Evolutionary conservation across 495 filamentous ascomycete species (phyloP), one percentile per base, ranked within the genome.

Genomic region (Cercophora scortea): DNA sequence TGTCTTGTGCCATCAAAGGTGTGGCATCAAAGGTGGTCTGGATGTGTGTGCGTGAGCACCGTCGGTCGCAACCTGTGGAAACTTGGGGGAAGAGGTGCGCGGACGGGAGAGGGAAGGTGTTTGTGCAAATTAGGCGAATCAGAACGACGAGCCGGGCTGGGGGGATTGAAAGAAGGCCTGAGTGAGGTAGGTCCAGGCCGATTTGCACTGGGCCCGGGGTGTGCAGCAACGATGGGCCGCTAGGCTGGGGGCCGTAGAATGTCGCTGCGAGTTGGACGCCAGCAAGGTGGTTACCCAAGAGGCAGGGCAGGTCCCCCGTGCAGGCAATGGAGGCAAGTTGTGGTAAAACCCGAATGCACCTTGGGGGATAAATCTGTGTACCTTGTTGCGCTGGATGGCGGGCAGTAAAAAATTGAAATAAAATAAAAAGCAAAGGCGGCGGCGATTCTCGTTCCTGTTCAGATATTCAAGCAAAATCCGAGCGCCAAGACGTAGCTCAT

Each of bases 121-220:
- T 65, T 63, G 64, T 51, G 32, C 48, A 54, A 63, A 63, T 65
- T 60, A 54, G 62, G 43, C 58, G 57, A 67, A 67, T 63, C 65
- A 62, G 66, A 51, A 41, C 13, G 36, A 10, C 8, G 36, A 38
- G 36, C 36, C 8, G 36, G 9, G 9, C 13, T 2, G 36, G 36
- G 36, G 9, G 36, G 10, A 38, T 13, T 13, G 13, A 38, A 13
- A 10, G 36, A 13, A 5, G 5, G 25, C 25, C 25, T 25, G 25
- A 25, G 25, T 25, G 25, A 25, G 25, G 25, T 25, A 25, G 25
- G 25, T 25, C 36, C 36, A 42, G 53, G 36, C 48, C 47, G 48
- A 53, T 56, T 38, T 54, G 52, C 53, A 45, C 50, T 53, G 42
- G n/a, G 52, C 49, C 45, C 46, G 51, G 8, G 40, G 36, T 38